Evolutionary conservation across 2,329 filamentous ascomycete species (phyloP).

Genomic region (Fusarium begoniae): DNA sequence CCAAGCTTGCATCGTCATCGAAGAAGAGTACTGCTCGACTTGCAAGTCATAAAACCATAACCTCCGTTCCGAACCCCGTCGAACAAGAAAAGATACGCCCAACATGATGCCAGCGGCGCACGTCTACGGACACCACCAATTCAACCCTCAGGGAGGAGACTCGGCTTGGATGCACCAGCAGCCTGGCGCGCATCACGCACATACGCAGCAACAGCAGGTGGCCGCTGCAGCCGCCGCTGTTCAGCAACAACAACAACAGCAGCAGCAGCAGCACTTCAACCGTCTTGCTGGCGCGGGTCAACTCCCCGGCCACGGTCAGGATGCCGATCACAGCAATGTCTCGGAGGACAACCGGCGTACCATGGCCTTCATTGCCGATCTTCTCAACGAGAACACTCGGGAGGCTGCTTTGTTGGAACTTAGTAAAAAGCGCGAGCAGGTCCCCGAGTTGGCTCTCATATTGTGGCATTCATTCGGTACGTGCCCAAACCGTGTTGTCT

Average conservation of each 20-base stretch:
- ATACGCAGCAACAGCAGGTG: constrained; percentile 60
- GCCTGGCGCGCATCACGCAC: constrained; percentile 63
- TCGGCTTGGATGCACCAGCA: constrained; percentile 75
- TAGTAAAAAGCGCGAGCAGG: constrained; percentile 98
- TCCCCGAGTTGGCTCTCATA: constrained; percentile 94
- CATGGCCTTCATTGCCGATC: constrained; percentile 91
- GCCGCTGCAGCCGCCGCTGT: constrained; percentile 57
- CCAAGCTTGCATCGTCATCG: background rate
- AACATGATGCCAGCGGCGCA: constrained; percentile 71
- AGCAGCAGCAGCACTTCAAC: constrained; percentile 72
- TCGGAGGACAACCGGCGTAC: constrained; percentile 93
- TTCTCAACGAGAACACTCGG: constrained; percentile 85
- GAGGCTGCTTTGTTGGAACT: constrained; percentile 93
- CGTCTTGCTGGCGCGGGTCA: constrained; percentile 67
- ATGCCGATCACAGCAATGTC: constrained; percentile 71
- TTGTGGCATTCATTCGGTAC: constrained; percentile 98
- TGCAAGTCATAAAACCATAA: background rate
- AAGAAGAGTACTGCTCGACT: background rate
- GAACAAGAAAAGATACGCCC: constrained; percentile 36
- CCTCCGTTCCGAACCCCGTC: background rate
- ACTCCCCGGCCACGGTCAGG: constrained; percentile 60
- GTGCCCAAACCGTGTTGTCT: constrained; percentile 43
- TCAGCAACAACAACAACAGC: constrained; percentile 64
- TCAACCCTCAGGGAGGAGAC: constrained; percentile 66
- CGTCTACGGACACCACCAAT: constrained; percentile 74